A percentile compares a stretch with the other conserved stretches of the same genome.
Conservation (phyloP, 768 basidiomycete species). For the Rubroboletus pulcherrimus region DNA sequence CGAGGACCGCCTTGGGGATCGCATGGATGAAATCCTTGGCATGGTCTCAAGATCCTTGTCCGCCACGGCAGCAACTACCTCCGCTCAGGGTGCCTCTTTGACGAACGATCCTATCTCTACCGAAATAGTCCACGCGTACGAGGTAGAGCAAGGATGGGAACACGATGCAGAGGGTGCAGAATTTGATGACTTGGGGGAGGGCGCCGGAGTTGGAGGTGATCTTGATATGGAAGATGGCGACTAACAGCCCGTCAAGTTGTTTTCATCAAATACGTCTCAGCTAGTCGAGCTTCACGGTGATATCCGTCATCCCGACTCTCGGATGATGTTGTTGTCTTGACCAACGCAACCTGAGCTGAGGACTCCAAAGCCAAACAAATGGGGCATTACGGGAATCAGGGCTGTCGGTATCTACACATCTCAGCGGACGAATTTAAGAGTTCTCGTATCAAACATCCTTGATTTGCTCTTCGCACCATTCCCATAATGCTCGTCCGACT, state of each 20-base stretch:
- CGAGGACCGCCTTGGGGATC: conserved; percentile 73
- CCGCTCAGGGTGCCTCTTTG: not conserved
- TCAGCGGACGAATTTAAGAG: not conserved
- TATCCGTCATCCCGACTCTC: not conserved
- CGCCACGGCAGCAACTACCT: not conserved
- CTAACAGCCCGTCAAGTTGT: conserved; percentile 13
- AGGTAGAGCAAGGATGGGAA: conserved; percentile 29
- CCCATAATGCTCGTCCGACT: conserved; percentile 29
- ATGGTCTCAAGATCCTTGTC: conserved; percentile 47
- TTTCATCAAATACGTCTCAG: not conserved
- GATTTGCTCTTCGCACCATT: conserved; percentile 36
- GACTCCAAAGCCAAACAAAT: not conserved
- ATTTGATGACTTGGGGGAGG: conserved; percentile 66
- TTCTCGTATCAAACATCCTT: conserved; percentile 9
- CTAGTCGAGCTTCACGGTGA: not conserved
- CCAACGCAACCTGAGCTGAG: not conserved
- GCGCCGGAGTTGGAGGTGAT: conserved; percentile 65
- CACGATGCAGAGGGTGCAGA: conserved; percentile 47
- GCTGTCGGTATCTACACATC: not conserved
- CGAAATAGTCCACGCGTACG: conserved; percentile 12
- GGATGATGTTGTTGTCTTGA: not conserved
- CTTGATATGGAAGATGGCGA: conserved; percentile 62
- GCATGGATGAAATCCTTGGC: conserved; percentile 62
- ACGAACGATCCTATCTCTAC: not conserved
- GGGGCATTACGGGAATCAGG: not conserved